Percentiles rank a stretch among this genome's conserved stretches.
Evolutionary conservation across 192 early-diverging fungal genomes (phyloP).

Genomic region (Coemansia sp.): DNA sequence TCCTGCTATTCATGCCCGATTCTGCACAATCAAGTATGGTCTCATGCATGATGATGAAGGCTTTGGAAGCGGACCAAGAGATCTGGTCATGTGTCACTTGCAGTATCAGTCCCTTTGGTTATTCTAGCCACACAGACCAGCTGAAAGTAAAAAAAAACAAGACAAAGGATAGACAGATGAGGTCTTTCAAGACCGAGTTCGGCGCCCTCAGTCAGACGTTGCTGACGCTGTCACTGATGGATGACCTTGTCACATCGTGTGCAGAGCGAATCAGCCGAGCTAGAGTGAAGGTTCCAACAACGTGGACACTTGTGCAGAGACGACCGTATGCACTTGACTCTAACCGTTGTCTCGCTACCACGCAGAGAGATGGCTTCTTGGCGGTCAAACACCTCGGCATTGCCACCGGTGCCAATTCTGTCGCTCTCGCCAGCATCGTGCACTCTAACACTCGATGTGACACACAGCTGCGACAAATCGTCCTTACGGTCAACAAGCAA

Average conservation of each 20-base stretch:
- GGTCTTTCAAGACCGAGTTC: background rate
- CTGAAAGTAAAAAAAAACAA: too few relatives aligned
- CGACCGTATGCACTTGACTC: constrained; percentile 56
- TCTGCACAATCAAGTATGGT: background rate
- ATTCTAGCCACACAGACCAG: background rate
- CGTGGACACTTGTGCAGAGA: constrained; percentile 72
- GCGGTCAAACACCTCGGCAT: constrained; percentile 11
- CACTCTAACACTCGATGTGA: constrained; percentile 28
- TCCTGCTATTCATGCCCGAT: background rate
- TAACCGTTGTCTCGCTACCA: constrained; percentile 20
- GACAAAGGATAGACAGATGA: background rate
- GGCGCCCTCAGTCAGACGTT: background rate
- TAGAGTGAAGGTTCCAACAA: constrained; percentile 70
- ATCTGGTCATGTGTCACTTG: constrained; percentile 8
- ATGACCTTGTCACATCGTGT: constrained; percentile 54
- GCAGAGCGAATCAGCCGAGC: constrained; percentile 57
- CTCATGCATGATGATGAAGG: background rate
- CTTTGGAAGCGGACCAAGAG: background rate
- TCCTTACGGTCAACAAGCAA: constrained; percentile 20
- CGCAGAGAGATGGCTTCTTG: constrained; percentile 20
- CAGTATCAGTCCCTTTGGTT: background rate
- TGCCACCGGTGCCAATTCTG: background rate
- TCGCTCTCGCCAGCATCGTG: constrained; percentile 4
- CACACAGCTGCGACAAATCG: constrained; percentile 35
- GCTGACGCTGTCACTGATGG: constrained; percentile 27